Evolutionary conservation across 495 filamentous ascomycete species (phyloP).

Genomic region (Talaromyces nanjingensis): DNA sequence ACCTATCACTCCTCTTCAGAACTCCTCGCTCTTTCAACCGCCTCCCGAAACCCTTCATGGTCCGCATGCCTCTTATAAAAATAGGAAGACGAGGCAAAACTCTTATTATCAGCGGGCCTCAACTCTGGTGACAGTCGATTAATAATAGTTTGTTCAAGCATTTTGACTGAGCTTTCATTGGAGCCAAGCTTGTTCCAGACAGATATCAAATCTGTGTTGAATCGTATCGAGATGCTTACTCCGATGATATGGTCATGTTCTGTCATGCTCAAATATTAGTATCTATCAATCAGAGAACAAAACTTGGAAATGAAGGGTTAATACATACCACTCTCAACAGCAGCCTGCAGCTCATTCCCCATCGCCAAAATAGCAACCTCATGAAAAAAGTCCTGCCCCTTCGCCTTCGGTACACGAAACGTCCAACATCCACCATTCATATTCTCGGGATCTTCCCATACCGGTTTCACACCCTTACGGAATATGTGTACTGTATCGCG

Average conservation of each 20-base stretch:
- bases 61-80: slow-evolving; percentile 58
- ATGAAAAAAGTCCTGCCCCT: slow-evolving; percentile 70
- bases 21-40: slow-evolving; percentile 15
- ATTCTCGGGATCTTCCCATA: slow-evolving; percentile 90
- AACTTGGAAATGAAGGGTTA: too few relatives aligned
- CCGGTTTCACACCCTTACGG: slow-evolving; percentile 74
- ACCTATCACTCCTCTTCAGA: not conserved
- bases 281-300: too few relatives aligned
- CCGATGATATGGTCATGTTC: slow-evolving; percentile 69
- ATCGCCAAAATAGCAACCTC: slow-evolving; percentile 74
- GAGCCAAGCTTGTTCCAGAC: slow-evolving; percentile 80
- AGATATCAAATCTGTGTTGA: slow-evolving; percentile 67
- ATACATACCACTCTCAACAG: slow-evolving; percentile 56
- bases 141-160: slow-evolving; percentile 60
- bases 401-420: slow-evolving; percentile 72
- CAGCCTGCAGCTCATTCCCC: slow-evolving; percentile 75
- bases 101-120: slow-evolving; percentile 40
- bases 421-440: slow-evolving; percentile 76
- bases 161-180: slow-evolving; percentile 65
- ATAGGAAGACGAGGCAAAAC: slow-evolving; percentile 41
- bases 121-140: slow-evolving; percentile 61
- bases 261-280: slow-evolving; percentile 5
- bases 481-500: slow-evolving; percentile 83
- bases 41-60: slow-evolving; percentile 46
- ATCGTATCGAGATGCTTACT: slow-evolving; percentile 52